Evolutionary conservation across 768 basidiomycete genomes (phyloP), one percentile per base, ranked within the genome.

Genomic region (Rhodotorula diobovata): DNA sequence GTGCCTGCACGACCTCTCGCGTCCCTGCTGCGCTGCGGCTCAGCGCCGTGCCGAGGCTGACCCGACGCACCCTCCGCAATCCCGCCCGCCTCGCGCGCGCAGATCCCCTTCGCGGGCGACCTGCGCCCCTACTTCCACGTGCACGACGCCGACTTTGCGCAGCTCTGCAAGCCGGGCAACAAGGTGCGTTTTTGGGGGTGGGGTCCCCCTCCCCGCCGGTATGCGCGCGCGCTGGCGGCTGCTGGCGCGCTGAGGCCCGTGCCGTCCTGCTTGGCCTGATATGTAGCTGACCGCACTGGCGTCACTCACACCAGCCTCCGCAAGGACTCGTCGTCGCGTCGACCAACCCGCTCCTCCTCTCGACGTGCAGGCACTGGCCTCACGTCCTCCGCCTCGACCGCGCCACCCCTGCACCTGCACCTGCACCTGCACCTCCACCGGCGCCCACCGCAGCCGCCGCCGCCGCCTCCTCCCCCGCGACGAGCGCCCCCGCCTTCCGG

Each of bases 91-190:
- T 11, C 32, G 16, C 30, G 9, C 11, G 34, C 37, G 21, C 69
- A 93, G 91, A 87, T 95, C 41, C 91, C 93, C 8, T 83, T 91
- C 15, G 86, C 88, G 1, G 87, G 86, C 2, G 94, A 99, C 77
- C 86, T 91, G 76, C 85, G 95, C 16, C 95, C 95, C 0, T 99
- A 95, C 80, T 90, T 97, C 74, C 96, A 95, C 25, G 93, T 99
- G 76, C 95, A 97, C 79, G 95, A 97, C 89, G 72, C 76, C 84
- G 7, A 77, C 84, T 77, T 77, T 48, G 48, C 70, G 0, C 18
- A 30, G 4, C 80, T 99, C 21, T 88, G 96, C 54, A 93, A 91
- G 79, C 87, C 88, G 71, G 86, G 90, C 41, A 86, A 87, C n/a
- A 69, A 61, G 46, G 70, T 72, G 18, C 37, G 65, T 50, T 12